A percentile compares a stretch with the other conserved stretches of the same genome.
Conservation (phyloP, 225 moss, liverwort and hornwort species). For the Climacium dendroides region DNA sequence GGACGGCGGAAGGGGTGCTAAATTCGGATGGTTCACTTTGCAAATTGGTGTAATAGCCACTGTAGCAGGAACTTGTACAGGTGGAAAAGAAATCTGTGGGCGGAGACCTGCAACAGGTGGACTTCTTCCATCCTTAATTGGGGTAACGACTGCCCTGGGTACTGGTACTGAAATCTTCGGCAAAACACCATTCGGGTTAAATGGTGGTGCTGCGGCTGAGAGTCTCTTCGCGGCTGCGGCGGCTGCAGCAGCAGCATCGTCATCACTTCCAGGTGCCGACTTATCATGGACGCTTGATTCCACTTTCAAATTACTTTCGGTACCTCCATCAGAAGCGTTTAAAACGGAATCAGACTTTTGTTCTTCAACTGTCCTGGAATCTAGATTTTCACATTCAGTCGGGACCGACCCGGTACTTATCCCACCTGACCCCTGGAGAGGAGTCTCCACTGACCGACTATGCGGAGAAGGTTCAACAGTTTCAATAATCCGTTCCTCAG, state of each 20-base stretch:
- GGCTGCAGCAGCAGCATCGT: conserved; percentile 6
- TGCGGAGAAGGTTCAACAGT: conserved; percentile 1
- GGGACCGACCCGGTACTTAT: background rate
- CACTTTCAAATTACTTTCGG: background rate
- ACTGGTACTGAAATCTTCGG: background rate
- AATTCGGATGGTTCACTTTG: conserved; percentile 16
- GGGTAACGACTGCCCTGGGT: conserved; percentile 21
- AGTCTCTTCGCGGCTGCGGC: conserved; percentile 17
- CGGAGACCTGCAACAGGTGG: conserved; percentile 11
- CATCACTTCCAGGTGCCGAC: background rate
- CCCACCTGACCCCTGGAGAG: background rate
- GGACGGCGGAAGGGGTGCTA: conserved; percentile 22
- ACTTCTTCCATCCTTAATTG: conserved; percentile 45
- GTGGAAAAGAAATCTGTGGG: conserved; percentile 11
- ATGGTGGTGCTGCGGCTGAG: conserved; percentile 43
- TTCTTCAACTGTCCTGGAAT: background rate
- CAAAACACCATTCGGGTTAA: conserved; percentile 20
- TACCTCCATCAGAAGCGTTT: background rate
- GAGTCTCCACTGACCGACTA: background rate
- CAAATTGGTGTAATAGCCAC: conserved; percentile 52
- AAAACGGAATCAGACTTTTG: background rate
- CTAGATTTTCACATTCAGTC: background rate
- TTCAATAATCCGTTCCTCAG: conserved; percentile 24
- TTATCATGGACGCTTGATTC: background rate
- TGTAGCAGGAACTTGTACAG: conserved; percentile 18